phyloP scores from a whole-genome alignment of 225 moss, liverwort and hornwort species.

The Lunularia cruciata region DNA sequence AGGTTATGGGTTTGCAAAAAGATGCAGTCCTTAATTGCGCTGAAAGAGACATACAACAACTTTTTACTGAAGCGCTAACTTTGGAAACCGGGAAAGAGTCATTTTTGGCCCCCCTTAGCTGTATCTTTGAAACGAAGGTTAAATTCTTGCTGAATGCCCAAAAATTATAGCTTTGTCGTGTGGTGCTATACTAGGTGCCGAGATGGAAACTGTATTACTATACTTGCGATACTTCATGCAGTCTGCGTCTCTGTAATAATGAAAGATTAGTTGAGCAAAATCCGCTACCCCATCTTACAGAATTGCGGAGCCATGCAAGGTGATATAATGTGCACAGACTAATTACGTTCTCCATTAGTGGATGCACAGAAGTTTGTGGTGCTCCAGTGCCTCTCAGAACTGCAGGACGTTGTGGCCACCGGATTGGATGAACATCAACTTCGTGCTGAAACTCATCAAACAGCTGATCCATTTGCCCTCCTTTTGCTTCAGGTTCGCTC shows the following conservation, averaged over 20 bases:
- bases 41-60: constrained; percentile 38
- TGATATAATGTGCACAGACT: too few relatives aligned
- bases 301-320: too few relatives aligned
- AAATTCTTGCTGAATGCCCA: too few relatives aligned
- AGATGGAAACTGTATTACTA: too few relatives aligned
- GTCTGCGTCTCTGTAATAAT: too few relatives aligned
- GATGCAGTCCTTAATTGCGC: constrained; percentile 44
- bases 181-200: too few relatives aligned
- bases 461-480: constrained; percentile 34
- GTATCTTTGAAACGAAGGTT: constrained; percentile 46
- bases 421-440: constrained; percentile 32
- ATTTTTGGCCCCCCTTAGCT: constrained; percentile 39
- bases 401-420: constrained; percentile 18
- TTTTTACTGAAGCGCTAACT: constrained; percentile 39
- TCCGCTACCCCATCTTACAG: too few relatives aligned
- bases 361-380: constrained; percentile 33
- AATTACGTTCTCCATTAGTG: not conserved
- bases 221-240: too few relatives aligned
- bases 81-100: constrained; percentile 46
- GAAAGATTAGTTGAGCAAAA: too few relatives aligned
- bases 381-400: constrained; percentile 35
- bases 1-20: constrained; percentile 52
- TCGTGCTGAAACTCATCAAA: constrained; percentile 26
- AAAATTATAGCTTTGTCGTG: too few relatives aligned
- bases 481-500: constrained; percentile 36